Evolutionary conservation across 2,329 filamentous ascomycete genomes (phyloP).

Genomic region (Aspergillaceae sp.): DNA sequence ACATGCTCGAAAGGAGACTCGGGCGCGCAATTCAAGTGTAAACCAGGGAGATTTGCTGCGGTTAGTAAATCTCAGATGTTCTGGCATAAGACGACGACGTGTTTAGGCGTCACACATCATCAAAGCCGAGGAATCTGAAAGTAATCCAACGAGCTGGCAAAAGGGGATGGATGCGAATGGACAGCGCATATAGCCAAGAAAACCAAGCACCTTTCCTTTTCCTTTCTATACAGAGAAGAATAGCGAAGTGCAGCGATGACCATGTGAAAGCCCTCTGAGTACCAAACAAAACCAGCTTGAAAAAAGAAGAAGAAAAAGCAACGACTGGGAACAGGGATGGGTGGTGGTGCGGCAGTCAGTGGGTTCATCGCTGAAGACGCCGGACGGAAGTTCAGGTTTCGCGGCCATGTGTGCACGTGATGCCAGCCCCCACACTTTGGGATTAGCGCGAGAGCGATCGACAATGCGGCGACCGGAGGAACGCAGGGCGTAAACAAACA

Average conservation of each 20-base stretch:
- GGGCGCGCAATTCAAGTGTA: not conserved
- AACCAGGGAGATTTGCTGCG: not conserved
- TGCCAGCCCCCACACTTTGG: slow-evolving; percentile 8
- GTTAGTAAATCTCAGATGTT: slow-evolving; percentile 4
- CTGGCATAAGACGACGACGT: slow-evolving; percentile 1
- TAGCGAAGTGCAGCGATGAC: too few relatives aligned
- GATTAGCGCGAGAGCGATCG: slow-evolving; percentile 19
- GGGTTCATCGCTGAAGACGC: too few relatives aligned
- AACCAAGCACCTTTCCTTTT: too few relatives aligned
- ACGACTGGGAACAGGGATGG: too few relatives aligned
- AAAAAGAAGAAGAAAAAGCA: too few relatives aligned
- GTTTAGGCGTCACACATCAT: slow-evolving; percentile 16
- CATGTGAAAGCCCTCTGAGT: too few relatives aligned
- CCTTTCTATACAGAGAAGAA: too few relatives aligned
- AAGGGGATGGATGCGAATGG: not conserved
- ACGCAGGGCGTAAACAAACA: slow-evolving; percentile 35
- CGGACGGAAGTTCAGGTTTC: slow-evolving; percentile 10
- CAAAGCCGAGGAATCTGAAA: slow-evolving; percentile 4
- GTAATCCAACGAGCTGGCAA: slow-evolving; percentile 10
- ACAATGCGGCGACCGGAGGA: slow-evolving; percentile 21
- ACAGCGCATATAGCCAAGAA: too few relatives aligned
- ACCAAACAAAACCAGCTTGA: too few relatives aligned
- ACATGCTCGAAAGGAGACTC: slow-evolving; percentile 28
- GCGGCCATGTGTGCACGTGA: slow-evolving; percentile 18
- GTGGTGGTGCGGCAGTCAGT: too few relatives aligned